Percentiles rank a stretch among this genome's conserved stretches.
phyloP scores from a whole-genome alignment of 768 basidiomycete species.

The Lentinula lateritia region DNA sequence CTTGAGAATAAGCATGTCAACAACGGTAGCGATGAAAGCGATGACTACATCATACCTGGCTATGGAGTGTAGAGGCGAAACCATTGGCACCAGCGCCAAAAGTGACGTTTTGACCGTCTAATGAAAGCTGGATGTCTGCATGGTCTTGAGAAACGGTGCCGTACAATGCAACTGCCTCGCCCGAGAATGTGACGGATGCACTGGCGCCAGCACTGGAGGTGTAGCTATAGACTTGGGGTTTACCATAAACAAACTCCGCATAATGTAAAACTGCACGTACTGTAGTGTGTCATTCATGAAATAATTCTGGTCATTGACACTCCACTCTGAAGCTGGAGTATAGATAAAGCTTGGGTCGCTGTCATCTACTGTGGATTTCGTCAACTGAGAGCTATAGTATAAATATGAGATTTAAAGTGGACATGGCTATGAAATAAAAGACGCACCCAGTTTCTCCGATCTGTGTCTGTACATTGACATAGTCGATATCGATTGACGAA shows the following conservation, averaged over 20 bases:
- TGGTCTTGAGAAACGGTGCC: constrained; percentile 50
- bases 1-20: constrained; percentile 9
- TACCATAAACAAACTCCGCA: not conserved
- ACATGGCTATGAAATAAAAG: not conserved
- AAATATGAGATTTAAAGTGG: constrained; percentile 1
- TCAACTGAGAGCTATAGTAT: constrained; percentile 17
- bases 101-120: constrained; percentile 34
- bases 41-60: constrained; percentile 18
- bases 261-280: constrained; percentile 23
- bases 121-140: constrained; percentile 36
- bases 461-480: constrained; percentile 34
- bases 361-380: constrained; percentile 35
- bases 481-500: constrained; percentile 46
- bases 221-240: constrained; percentile 24
- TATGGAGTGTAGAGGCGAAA: constrained; percentile 24
- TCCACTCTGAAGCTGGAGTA: constrained; percentile 33
- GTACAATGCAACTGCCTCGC: constrained; percentile 50
- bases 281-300: constrained; percentile 37
- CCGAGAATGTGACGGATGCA: constrained; percentile 38
- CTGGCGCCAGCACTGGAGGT: constrained; percentile 32
- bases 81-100: constrained; percentile 32
- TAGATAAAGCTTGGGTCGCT: constrained; percentile 32
- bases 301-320: constrained; percentile 16
- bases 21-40: not conserved
- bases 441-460: constrained; percentile 32